Base-by-base conservation (phyloP, 805 yeast species). In the Saturnispora saitoi region DNA sequence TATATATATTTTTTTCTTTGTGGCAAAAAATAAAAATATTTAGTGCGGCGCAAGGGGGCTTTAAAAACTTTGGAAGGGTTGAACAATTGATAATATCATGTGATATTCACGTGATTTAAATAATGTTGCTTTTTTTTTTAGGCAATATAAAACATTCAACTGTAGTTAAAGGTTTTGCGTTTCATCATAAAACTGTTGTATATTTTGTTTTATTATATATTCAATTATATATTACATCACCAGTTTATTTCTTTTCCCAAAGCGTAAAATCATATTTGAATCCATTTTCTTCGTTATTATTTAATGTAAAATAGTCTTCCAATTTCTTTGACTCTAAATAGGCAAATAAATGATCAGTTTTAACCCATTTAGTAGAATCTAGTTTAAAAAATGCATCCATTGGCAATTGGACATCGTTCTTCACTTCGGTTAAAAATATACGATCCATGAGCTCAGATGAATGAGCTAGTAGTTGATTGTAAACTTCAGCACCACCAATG, bases 401-500 rank as follows among this genome's bases (percentile, higher is more conserved):
- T 14, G 72, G 75, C 4, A 80, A 66, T 3, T 50, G 50, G 3
- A 58, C 56, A 1, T 56, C 55, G n/a, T 64, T 61, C 2, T 62
- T 56, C 29, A 90, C 75, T 59, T 87, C 90, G 0, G 96, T 89
- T 14, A 90, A 62, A 24, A 86, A 71, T 44, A 87, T 65, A 28
- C 78, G 72, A 42, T 75, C 75, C 1, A 82, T 78, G 10, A 68
- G 47, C 4, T 67, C 55, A 1, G 57, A 47, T 8, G 50, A 50
- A 11, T 47, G 48, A 5, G 17, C 12, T 34, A 64, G 46, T 12
- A 81, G 58, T 36, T 78, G 71, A 45, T 77, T 73, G 67, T 93
- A 93, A 8, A 93, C 70, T 61, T 90, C 90, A 0, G 90, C 93
- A 0, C 99, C 99, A 3, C 99, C 99, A 53, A 93, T 91, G 24